Evolutionary conservation across 75 land plant genomes (phyloP).

Genomic region (Larix kaempferi): DNA sequence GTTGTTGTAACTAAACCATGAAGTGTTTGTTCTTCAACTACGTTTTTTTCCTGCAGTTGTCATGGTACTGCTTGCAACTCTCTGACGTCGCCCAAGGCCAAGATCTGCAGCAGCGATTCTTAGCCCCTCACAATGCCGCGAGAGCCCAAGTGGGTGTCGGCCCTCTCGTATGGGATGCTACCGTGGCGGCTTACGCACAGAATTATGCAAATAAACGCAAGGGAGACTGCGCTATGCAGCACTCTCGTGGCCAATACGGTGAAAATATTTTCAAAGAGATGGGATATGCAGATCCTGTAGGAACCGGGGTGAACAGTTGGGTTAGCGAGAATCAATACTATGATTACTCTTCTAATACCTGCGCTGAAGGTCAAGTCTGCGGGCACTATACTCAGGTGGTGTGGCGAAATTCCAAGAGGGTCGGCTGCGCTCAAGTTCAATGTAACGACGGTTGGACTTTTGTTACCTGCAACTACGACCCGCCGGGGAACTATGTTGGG

Average conservation of each 20-base stretch:
- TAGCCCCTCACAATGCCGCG: slow-evolving; percentile 17
- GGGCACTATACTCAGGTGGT: slow-evolving; percentile 68
- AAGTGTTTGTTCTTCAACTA: no score
- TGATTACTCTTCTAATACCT: slow-evolving; percentile 26
- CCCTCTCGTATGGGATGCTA: slow-evolving; percentile 36
- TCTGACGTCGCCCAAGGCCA: slow-evolving; percentile 9
- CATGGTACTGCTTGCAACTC: no score
- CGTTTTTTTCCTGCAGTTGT: no score
- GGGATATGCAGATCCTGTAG: slow-evolving; percentile 5
- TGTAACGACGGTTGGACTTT: slow-evolving; percentile 24
- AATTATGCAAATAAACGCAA: slow-evolving; percentile 32
- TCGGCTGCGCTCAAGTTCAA: slow-evolving; percentile 41
- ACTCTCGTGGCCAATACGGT: slow-evolving; percentile 46
- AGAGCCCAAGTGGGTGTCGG: slow-evolving; percentile 16
- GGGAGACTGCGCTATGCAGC: slow-evolving; percentile 26
- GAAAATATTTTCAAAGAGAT: slow-evolving; percentile 38
- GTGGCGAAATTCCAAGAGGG: slow-evolving; percentile 22
- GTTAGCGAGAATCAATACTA: slow-evolving; percentile 23
- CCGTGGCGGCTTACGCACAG: slow-evolving; percentile 37
- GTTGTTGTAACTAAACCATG: no score
- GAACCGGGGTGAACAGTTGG: slow-evolving; percentile 23
- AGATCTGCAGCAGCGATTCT: slow-evolving; percentile 10
- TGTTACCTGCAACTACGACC: slow-evolving; percentile 51
- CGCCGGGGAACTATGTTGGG: slow-evolving; percentile 34
- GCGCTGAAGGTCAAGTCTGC: slow-evolving; percentile 28